Base-by-base conservation (phyloP, 768 basidiomycete species). In the Lactarius pseudohatsudake region DNA sequence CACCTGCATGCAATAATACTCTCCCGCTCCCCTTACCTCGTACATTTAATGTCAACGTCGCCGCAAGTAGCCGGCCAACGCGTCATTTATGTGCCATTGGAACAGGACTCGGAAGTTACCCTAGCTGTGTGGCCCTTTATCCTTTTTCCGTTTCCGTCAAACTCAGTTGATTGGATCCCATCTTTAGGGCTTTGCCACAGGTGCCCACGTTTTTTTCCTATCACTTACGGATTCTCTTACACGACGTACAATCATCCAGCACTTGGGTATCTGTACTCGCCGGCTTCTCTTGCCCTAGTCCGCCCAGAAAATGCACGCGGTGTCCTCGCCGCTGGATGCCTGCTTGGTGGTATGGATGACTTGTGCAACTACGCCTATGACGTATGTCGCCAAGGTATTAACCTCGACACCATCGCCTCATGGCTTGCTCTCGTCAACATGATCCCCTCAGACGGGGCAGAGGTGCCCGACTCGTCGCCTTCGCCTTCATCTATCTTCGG, bases 341-440 rank as follows among this genome's bases (percentile, higher is more conserved):
- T 94, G 40, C 84, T 95, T 55, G 92, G 91, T 61, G 92, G 91
- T 54, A 90, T 95, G 90, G 86, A 93, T 55, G 91, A 95, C 41
- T 80, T 96, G 41, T 90, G 88, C 76, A 82, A 82, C 69, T 88
- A 88, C 72, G 85, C 94, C 26, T 95, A 94, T 76, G 85, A 86
- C 61, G 79, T 86, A 57, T 93, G 91, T 80, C 84, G 85, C 72
- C 85, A 84, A 66, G 90, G 90, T 47, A 88, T 96, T 78, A 83
- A 81, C 55, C 81, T 89, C 71, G 87, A 91, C 64, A 91, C 86
- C 56, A 87, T 96, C 73, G 75, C 82, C 58, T 82, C 83, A 59
- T 94, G 92, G 91, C 81, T 95, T 45, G 81, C 87, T 69, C 94
- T 95, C 76, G 77, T 91, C 58, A 87, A 90, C 71, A 75, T 85